phyloP scores from a whole-genome alignment of 2,329 filamentous ascomycete species.

The Aspergillus flavus region DNA sequence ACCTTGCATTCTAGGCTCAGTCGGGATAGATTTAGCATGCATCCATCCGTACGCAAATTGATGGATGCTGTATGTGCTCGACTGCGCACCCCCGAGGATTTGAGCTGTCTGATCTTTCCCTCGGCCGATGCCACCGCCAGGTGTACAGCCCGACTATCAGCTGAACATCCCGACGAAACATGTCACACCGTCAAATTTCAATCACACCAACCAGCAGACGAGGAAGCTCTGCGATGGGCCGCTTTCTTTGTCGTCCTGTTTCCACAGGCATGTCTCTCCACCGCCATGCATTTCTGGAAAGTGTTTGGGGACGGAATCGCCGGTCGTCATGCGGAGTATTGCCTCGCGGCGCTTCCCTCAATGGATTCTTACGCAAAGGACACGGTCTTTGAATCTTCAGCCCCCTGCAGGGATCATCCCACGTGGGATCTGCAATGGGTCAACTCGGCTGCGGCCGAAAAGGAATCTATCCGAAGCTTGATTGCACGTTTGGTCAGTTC shows the following conservation, averaged over 20 bases:
- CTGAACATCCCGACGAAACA: not conserved
- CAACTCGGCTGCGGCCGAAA: slow-evolving; percentile 3
- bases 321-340: slow-evolving; percentile 10
- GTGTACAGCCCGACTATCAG: not conserved
- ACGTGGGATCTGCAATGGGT: not conserved
- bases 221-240: not conserved
- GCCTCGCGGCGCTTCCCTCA: not conserved
- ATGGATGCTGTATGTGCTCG: slow-evolving; percentile 2
- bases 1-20: not conserved
- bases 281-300: slow-evolving; percentile 9
- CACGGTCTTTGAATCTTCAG: not conserved
- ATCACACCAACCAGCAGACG: not conserved
- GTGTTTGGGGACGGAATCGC: slow-evolving; percentile 9
- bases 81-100: not conserved
- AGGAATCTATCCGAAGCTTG: not conserved
- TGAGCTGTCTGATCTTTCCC: slow-evolving; percentile 6
- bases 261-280: not conserved
- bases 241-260: slow-evolving; percentile 4
- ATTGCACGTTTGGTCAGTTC: slow-evolving; percentile 1
- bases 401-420: not conserved
- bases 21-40: slow-evolving; percentile 7
- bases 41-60: slow-evolving; percentile 1
- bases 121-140: slow-evolving; percentile 4
- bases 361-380: slow-evolving; percentile 4
- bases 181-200: not conserved